A percentile compares a stretch with the other conserved stretches of the same genome.
Evolutionary conservation across 495 filamentous ascomycete genomes (phyloP).

Genomic region (Polyplosphaeria fusca): DNA sequence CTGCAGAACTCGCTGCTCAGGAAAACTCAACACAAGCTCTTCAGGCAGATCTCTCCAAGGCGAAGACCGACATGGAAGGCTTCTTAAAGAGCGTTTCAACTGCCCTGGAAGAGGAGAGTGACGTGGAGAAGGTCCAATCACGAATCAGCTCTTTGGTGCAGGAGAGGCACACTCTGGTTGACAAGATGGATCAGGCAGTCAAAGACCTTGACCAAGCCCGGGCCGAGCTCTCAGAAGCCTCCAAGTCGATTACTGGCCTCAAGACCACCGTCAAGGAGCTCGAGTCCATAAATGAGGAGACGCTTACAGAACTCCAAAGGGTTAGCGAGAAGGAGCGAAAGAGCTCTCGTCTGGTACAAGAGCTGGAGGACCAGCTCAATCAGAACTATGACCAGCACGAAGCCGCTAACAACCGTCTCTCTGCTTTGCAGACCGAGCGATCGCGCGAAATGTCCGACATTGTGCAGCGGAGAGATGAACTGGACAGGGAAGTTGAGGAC

Average conservation of each 20-base stretch:
- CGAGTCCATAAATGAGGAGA: conserved; percentile 40
- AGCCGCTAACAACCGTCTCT: conserved; percentile 69
- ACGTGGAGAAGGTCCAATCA: conserved; percentile 48
- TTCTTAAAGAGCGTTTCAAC: conserved; percentile 52
- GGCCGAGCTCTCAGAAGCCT: conserved; percentile 53
- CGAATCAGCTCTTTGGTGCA: conserved; percentile 48
- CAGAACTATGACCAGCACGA: conserved; percentile 92
- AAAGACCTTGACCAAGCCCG: conserved; percentile 70
- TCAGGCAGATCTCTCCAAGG: conserved; percentile 65
- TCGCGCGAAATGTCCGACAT: conserved; percentile 60
- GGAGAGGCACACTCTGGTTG: conserved; percentile 37
- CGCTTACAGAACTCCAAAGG: conserved; percentile 52
- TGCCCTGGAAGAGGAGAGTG: conserved; percentile 49
- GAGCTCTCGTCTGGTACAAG: conserved; percentile 85
- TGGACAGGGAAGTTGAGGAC: conserved; percentile 56
- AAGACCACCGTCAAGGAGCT: conserved; percentile 51
- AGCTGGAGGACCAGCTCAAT: conserved; percentile 95
- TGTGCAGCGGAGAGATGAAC: conserved; percentile 49
- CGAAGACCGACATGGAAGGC: conserved; percentile 65
- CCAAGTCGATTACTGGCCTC: conserved; percentile 49
- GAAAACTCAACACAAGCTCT: conserved; percentile 58
- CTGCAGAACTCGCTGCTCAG: conserved; percentile 48
- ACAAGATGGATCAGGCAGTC: conserved; percentile 47
- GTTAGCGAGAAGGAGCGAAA: conserved; percentile 67
- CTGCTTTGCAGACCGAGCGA: conserved; percentile 65